phyloP scores from a whole-genome alignment of 2,329 filamentous ascomycete species.

The Aspergillaceae sp. region DNA sequence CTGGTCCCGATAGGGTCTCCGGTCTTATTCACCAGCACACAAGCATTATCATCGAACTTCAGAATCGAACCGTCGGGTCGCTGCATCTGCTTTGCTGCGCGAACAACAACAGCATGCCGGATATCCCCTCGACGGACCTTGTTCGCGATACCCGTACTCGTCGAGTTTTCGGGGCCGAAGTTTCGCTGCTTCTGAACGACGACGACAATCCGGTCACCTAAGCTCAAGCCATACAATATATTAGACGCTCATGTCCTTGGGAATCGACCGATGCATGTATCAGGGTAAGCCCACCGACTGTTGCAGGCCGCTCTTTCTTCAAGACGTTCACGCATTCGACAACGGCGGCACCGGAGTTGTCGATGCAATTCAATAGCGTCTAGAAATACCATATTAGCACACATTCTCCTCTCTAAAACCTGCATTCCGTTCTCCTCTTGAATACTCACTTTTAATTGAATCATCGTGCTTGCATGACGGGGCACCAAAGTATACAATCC shows the following conservation, averaged over 20 bases:
- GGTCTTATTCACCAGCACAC: constrained; percentile 91
- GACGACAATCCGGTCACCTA: constrained; percentile 92
- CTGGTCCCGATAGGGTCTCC: constrained; percentile 91
- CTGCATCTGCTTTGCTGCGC: constrained; percentile 79
- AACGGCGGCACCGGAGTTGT: constrained; percentile 95
- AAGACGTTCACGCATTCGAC: constrained; percentile 94
- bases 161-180: constrained; percentile 62
- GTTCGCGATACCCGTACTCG: constrained; percentile 67
- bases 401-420: too few relatives aligned
- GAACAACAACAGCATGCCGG: constrained; percentile 88
- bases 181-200: constrained; percentile 94
- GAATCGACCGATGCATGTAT: neutral
- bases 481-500: neutral
- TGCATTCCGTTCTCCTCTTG: too few relatives aligned
- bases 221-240: neutral
- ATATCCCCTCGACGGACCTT: constrained; percentile 97
- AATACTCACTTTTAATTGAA: constrained; percentile 66
- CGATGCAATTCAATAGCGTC: constrained; percentile 99
- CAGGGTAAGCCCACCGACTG: constrained; percentile 59
- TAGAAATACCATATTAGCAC: constrained; percentile 30
- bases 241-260: too few relatives aligned
- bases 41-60: constrained; percentile 95
- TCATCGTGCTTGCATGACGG: constrained; percentile 57
- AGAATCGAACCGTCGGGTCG: constrained; percentile 82
- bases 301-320: constrained; percentile 75